Evolutionary conservation across 2,329 filamentous ascomycete genomes (phyloP), one percentile per base, ranked within the genome.

Genomic region (Phialemonium atrogriseum): DNA sequence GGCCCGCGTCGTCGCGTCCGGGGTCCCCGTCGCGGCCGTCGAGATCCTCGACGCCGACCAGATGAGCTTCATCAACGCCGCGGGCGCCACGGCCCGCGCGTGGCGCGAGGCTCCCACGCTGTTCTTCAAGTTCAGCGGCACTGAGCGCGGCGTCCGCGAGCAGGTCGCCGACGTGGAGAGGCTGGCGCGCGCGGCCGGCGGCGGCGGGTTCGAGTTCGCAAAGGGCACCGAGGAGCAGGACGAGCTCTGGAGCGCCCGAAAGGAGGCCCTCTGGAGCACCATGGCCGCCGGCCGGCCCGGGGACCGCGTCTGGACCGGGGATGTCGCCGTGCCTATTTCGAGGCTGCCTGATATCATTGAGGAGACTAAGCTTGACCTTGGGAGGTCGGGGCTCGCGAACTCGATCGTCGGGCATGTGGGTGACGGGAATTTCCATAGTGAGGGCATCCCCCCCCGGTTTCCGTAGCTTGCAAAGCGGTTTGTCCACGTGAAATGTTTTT

Each of bases 31-130:
- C 24, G 87, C 88, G 1, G 88, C 88, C n/a, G 77, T 95, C 25
- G 88, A 95, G 60, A 82, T 95, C 36, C 66, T 95, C 17, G 88
- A 95, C 59, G 87, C 94, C 51, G 80, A 87, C 35, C 87, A 94
- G 62, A 95, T 95, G 73, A 64, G 61, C 45, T 72, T 69, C 51
- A 76, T 80, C 58, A 78, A 80, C 58, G 63, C 70, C 17, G 73
- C 77, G 1, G 79, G 80, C 16, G 69, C 65, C 50, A 87, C 83
- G 2, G 64, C 67, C 21, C 73, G 77, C 38, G 58, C 57, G 7
- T 89, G 84, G 84, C 66, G 67, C 32, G 81, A 85, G 56, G 70
- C 69, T 3, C 82, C 84, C 1, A 88, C 84, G 0, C 65, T 89
- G 6, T 87, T 89, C 61, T 86, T 89, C 74, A 89, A 89, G 58